Evolutionary conservation across 371 early-diverging fungal genomes (phyloP).

Genomic region (Mortierella sp.): DNA sequence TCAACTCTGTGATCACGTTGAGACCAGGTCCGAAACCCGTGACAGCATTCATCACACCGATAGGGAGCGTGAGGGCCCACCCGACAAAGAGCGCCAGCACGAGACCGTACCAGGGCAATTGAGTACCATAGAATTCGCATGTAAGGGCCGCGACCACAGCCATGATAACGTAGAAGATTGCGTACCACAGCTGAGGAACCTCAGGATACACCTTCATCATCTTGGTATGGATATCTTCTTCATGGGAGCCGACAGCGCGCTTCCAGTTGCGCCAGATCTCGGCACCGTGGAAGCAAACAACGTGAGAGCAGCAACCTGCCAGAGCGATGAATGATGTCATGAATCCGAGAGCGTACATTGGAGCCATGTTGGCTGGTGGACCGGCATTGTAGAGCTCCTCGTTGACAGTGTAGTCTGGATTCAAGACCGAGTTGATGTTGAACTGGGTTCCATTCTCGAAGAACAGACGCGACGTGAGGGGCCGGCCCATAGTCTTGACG

Average conservation of each 20-base stretch:
- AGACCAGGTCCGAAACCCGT: constrained; percentile 57
- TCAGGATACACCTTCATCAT: constrained; percentile 74
- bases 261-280: constrained; percentile 56
- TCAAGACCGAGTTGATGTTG: constrained; percentile 62
- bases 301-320: constrained; percentile 72
- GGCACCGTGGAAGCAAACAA: constrained; percentile 60
- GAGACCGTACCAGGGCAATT: constrained; percentile 77
- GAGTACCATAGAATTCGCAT: constrained; percentile 65
- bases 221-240: constrained; percentile 76
- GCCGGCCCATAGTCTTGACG: constrained; percentile 60
- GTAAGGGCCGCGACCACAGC: constrained; percentile 64
- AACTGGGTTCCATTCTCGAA: constrained; percentile 61
- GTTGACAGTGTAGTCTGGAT: constrained; percentile 57
- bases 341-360: constrained; percentile 77
- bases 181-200: constrained; percentile 83
- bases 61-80: constrained; percentile 75
- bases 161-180: constrained; percentile 65
- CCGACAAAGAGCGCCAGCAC: constrained; percentile 72
- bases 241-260: constrained; percentile 30
- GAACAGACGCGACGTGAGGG: constrained; percentile 62
- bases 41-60: constrained; percentile 80
- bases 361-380: constrained; percentile 77
- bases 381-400: constrained; percentile 65
- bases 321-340: constrained; percentile 70
- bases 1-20: constrained; percentile 75